phyloP scores from a whole-genome alignment of 1,284 basidiomycete genomes.

The Termitomyces sp. region DNA sequence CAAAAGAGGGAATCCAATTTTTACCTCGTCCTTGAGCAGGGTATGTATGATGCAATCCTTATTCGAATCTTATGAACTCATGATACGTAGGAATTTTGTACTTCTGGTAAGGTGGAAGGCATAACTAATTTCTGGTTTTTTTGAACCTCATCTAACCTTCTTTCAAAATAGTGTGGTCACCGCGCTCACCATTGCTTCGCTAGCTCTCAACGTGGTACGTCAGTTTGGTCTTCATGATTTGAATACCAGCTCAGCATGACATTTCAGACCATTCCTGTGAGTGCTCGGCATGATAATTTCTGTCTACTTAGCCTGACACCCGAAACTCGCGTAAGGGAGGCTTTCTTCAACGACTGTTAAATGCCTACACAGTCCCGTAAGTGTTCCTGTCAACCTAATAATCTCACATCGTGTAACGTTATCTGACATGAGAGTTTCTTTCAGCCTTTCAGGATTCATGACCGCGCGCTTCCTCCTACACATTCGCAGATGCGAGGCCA shows the following conservation, averaged over 20 bases:
- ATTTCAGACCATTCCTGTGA: neutral
- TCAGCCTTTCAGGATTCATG: slow-evolving; percentile 20
- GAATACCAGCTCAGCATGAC: neutral
- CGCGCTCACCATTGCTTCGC: neutral
- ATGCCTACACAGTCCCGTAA: slow-evolving; percentile 1
- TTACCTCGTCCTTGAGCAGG: neutral
- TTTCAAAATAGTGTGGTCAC: neutral
- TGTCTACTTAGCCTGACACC: neutral
- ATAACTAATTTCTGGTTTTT: neutral
- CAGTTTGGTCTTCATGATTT: neutral
- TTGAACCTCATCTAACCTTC: neutral
- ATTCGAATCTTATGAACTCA: neutral
- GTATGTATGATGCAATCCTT: neutral
- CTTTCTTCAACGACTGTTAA: neutral
- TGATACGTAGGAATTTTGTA: neutral
- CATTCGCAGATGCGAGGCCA: slow-evolving; percentile 19
- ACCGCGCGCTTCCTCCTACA: slow-evolving; percentile 22
- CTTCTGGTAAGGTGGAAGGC: neutral
- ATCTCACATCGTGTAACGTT: neutral
- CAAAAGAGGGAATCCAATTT: neutral
- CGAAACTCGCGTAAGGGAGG: neutral
- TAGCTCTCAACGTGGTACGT: slow-evolving; percentile 1
- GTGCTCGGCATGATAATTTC: neutral
- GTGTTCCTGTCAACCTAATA: neutral
- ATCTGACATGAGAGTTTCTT: neutral